Base-by-base conservation (phyloP, 257 asterid genomes). In the Fraxinus excelsior region DNA sequence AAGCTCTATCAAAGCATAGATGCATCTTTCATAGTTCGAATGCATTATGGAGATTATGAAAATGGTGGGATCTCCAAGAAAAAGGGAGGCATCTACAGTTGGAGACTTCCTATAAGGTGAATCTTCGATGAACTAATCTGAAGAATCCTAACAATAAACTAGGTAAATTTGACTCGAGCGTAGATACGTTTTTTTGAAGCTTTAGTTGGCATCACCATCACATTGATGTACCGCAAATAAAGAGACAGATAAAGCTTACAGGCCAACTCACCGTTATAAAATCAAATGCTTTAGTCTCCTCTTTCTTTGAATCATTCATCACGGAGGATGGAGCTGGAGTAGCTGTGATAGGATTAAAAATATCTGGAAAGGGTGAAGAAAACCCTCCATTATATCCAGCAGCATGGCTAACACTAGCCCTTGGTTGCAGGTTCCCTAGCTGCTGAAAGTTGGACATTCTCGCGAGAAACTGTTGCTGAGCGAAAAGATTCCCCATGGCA, bases 371-470 rank as follows among this genome's bases (percentile, higher is more conserved):
- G 26, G 97, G 87, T 44, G 97, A 83, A 67, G 91, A 71, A 81
- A 56, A 83, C 64, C 88, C 91, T 73, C 83, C 88, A 25, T 60
- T 75, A 74, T 89, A 80, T 67, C 88, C 94, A 70, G 89, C 82
- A 73, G 87, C 83, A 82, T 73, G 71, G 70, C 67, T 80, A 67
- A 80, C 79, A 83, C 82, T 67, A 23, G 84, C 49, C 71, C 78
- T 80, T 40, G 84, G 51, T 72, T 90, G 98, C 82, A 90, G 62
- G 81, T 81, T 87, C 58, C 95, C 97, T 37, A 85, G 86, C 76
- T 93, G 98, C 86, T 93, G 97, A 82, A 89, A 90, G 88, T 88
- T 91, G 82, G 97, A 86, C 94, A 93, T 90, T 42, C 95, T 84
- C 75, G 97, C 94, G 77, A 93, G 92, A 81, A 91, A 81, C 86